Conservation (phyloP, 345 rosid species). For the Raphanus raphanistrum region DNA sequence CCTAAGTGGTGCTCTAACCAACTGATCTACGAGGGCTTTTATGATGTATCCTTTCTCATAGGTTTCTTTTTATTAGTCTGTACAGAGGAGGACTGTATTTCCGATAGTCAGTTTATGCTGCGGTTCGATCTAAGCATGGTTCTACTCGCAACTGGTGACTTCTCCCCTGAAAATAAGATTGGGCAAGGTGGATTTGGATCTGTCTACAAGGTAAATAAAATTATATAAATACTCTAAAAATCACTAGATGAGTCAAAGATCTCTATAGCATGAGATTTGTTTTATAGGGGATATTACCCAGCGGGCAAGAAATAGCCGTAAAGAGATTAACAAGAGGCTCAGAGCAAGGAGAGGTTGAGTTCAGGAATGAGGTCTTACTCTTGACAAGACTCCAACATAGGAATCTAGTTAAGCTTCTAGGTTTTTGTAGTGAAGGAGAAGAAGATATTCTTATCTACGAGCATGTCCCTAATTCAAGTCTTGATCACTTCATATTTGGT, state of each 20-base stretch:
- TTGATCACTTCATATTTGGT: conserved; percentile 5
- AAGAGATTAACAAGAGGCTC: conserved; percentile 14
- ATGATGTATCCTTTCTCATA: background rate
- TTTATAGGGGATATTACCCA: conserved; percentile 9
- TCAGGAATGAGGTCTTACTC: conserved; percentile 13
- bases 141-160: background rate
- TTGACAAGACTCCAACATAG: conserved; percentile 14
- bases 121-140: conserved; percentile 9
- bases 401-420: conserved; percentile 15
- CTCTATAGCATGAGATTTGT: background rate
- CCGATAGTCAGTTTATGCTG: conserved; percentile 3
- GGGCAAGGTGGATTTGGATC: conserved; percentile 18
- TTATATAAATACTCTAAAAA: background rate
- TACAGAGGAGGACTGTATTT: conserved; percentile 12
- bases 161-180: conserved; percentile 10
- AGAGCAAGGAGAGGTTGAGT: conserved; percentile 3
- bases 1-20: no score
- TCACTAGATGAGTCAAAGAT: background rate
- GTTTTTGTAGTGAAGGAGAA: conserved; percentile 8
- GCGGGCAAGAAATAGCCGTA: conserved; percentile 13
- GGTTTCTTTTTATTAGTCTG: background rate
- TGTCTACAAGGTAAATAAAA: conserved; percentile 2
- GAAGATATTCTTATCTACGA: conserved; percentile 12
- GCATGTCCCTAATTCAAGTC: conserved; percentile 9
- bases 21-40: background rate